Evolutionary conservation across 129 eudicot genomes (phyloP), one percentile per base, ranked within the genome.

Genomic region (Pulicaria dysenterica): DNA sequence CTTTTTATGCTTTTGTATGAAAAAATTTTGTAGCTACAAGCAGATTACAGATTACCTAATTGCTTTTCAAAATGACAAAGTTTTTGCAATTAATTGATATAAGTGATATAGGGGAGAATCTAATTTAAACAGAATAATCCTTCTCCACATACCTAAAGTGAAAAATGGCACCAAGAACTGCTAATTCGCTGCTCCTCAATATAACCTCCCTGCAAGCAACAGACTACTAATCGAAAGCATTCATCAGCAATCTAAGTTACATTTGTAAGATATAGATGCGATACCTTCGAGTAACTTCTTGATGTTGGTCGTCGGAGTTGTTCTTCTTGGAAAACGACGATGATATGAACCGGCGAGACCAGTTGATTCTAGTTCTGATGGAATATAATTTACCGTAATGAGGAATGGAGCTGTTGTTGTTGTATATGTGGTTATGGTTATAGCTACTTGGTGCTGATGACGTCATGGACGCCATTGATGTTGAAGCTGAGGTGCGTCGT

Each of bases 121-220:
- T 58, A 72, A 72, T 31, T 58, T 43, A 5, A 1, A 8, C 47
- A 45, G 45, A 75, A 41, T 7, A 24, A 16, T 11, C 8, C 9
- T 38, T 44, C 45, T 43, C 2, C 24, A 16, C 37, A 64, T 36
- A 81, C 98, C 96, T 90, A 76, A 93, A 84, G 72, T 88, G 88
- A 76, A 93, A 87, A 56, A 90, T 85, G 73, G 96, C 88, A 38
- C 95, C 98, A 39, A 93, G 81, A 8, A 88, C 82, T 6, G 98
- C 98, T 57, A 90, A 15, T 69, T 79, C 95, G 63, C 89, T 87
- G 95, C 95, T 93, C 71, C 92, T 87, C 63, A 93, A 43, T 19
- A 93, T 59, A 36, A 93, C 54, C 53, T 93, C 98, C 79, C 96
- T 90, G 65, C 64, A 73, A 19, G 12, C 36, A 62, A 13, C 67